Evolutionary conservation across 345 rosid genomes (phyloP).

Genomic region (Ailanthus altissimus): DNA sequence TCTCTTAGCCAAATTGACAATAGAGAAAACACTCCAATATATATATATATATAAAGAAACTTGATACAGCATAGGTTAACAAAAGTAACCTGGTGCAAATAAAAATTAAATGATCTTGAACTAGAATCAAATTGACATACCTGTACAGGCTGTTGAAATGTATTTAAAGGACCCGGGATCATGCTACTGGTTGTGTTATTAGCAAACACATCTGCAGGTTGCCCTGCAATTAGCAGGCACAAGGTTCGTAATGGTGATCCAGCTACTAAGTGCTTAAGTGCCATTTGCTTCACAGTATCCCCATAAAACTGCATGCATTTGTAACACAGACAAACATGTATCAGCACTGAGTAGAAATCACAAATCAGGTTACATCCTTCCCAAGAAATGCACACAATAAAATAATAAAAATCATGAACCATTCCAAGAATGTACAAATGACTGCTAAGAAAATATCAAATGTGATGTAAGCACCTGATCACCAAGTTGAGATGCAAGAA

Average conservation of each 20-base stretch:
- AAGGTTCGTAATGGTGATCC: slow-evolving; percentile 49
- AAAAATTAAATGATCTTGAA: background rate
- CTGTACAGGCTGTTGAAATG: slow-evolving; percentile 35
- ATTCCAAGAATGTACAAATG: background rate
- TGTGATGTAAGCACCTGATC: slow-evolving; percentile 36
- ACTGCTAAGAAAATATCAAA: slow-evolving; percentile 10
- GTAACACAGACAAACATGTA: slow-evolving; percentile 9
- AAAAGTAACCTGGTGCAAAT: background rate
- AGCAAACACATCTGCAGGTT: slow-evolving; percentile 45
- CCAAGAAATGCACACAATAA: slow-evolving; percentile 1
- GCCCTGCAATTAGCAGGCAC: slow-evolving; percentile 48
- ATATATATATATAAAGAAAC: background rate
- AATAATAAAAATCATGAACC: slow-evolving; percentile 20
- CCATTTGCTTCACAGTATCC: slow-evolving; percentile 48
- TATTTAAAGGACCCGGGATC: slow-evolving; percentile 31
- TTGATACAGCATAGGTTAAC: background rate
- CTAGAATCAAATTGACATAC: slow-evolving; percentile 9
- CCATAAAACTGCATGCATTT: slow-evolving; percentile 43
- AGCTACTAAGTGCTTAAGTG: slow-evolving; percentile 38
- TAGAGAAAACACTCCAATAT: background rate
- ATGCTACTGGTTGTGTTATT: slow-evolving; percentile 18
- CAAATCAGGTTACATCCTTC: background rate
- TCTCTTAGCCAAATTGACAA: background rate
- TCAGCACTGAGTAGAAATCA: slow-evolving; percentile 14
- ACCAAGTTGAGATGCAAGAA: slow-evolving; percentile 48